Conservation (phyloP, 257 asterid genomes). For the Gentiana macrophylla region DNA sequence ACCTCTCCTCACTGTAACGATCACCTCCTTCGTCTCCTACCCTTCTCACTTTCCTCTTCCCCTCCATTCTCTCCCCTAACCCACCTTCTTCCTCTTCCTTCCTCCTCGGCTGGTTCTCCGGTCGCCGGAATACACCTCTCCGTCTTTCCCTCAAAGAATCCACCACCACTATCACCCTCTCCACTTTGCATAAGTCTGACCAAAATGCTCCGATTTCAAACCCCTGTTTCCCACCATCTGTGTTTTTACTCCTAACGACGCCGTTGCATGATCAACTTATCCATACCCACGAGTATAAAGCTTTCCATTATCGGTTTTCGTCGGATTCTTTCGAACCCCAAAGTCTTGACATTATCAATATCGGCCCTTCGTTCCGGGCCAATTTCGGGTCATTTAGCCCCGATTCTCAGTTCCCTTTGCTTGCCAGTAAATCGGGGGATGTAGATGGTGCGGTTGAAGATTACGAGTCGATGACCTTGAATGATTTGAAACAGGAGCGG, state of each 20-base stretch:
- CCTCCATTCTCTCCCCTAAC: constrained; percentile 5
- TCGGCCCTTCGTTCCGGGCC: constrained; percentile 77
- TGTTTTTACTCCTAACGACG: constrained; percentile 68
- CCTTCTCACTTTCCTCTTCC: constrained; percentile 59
- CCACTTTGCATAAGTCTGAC: constrained; percentile 32
- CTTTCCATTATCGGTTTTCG: constrained; percentile 34
- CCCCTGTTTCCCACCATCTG: constrained; percentile 49
- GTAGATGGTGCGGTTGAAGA: constrained; percentile 61
- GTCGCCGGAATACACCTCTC: constrained; percentile 34
- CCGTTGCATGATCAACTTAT: constrained; percentile 69
- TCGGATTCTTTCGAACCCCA: constrained; percentile 44
- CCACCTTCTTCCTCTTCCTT: constrained; percentile 17
- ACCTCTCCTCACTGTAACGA: constrained; percentile 34
- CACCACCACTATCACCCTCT: constrained; percentile 27
- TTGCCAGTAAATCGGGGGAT: constrained; percentile 40
- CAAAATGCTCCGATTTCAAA: constrained; percentile 7
- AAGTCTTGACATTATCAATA: constrained; percentile 49
- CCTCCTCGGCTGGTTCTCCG: constrained; percentile 43
- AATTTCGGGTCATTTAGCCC: constrained; percentile 72
- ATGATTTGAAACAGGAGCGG: constrained; percentile 17
- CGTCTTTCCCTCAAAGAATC: constrained; percentile 44
- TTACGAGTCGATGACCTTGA: constrained; percentile 23
- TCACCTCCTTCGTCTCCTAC: constrained; percentile 58
- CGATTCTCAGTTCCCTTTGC: constrained; percentile 46
- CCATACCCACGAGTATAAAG: constrained; percentile 82